These are phyloP conservation scores for Clitopilus hobsonii DNA, from an alignment of 768 basidiomycete species.

Conservation along the genomic window DNA sequence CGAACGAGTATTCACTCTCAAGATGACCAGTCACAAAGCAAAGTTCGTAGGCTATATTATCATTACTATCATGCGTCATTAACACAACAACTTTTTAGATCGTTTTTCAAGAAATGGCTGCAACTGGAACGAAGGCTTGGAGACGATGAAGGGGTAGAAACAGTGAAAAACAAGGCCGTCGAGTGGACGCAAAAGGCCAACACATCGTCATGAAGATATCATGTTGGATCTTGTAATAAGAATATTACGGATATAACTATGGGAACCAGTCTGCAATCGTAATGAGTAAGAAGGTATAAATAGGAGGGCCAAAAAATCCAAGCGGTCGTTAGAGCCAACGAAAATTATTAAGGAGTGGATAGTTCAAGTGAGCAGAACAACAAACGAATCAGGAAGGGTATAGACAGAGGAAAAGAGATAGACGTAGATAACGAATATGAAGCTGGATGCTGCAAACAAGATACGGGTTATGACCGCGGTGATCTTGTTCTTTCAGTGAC, in stretches of 20 bases:
- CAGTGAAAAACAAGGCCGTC: conserved; percentile 84
- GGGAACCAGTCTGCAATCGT: not conserved
- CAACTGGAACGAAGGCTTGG: conserved; percentile 83
- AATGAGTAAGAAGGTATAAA: conserved; percentile 17
- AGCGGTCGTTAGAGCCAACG: not conserved
- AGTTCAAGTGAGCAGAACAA: conserved; percentile 20
- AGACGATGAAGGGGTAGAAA: conserved; percentile 74
- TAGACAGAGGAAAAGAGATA: conserved; percentile 29
- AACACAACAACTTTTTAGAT: conserved; percentile 37
- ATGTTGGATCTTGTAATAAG: conserved; percentile 2
- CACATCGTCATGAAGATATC: conserved; percentile 23
- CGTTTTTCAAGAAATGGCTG: conserved; percentile 98
- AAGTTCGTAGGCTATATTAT: conserved; percentile 56
- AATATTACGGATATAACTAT: not conserved
- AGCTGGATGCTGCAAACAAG: conserved; percentile 7
- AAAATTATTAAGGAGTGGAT: conserved; percentile 4
- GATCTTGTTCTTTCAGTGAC: conserved; percentile 59
- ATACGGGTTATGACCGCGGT: conserved; percentile 40
- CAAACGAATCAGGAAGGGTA: conserved; percentile 35
- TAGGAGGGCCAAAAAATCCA: conserved; percentile 9
- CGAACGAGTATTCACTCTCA: conserved; percentile 73
- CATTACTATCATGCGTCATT: conserved; percentile 5
- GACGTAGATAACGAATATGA: conserved; percentile 26
- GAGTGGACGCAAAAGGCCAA: conserved; percentile 82
- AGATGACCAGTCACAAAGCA: conserved; percentile 93